phyloP scores from a whole-genome alignment of 164 flowering plant genomes.

The Magnolia kwangsiensis region DNA sequence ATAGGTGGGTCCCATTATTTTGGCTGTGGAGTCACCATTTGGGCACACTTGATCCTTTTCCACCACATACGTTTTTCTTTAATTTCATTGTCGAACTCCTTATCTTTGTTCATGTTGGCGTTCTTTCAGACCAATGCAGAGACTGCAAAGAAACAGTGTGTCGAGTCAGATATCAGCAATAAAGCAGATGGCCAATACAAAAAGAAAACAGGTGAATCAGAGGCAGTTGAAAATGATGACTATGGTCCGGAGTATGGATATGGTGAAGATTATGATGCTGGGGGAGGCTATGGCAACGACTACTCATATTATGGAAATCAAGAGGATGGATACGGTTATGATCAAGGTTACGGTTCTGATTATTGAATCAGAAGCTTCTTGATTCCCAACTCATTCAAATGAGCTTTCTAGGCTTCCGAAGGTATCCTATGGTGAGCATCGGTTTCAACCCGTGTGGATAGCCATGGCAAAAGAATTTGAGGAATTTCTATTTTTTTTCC shows the following conservation, averaged over 20 bases:
- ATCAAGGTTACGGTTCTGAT: slow-evolving; percentile 7
- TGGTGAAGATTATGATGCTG: slow-evolving; percentile 18
- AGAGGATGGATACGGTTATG: slow-evolving; percentile 17
- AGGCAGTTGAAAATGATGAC: slow-evolving; percentile 4
- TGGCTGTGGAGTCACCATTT: background rate
- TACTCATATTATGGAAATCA: slow-evolving; percentile 17
- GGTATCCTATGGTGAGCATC: background rate
- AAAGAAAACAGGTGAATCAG: slow-evolving; percentile 1
- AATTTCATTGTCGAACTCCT: background rate
- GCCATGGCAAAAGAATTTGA: too few species aligned
- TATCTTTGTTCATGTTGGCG: background rate
- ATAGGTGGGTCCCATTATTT: background rate
- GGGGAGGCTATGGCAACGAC: slow-evolving; percentile 4
- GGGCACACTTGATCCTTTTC: background rate
- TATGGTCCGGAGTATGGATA: slow-evolving; percentile 11
- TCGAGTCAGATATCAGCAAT: slow-evolving; percentile 8
- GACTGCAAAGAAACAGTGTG: slow-evolving; percentile 19
- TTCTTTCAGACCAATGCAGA: slow-evolving; percentile 5
- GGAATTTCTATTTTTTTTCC: too few species aligned
- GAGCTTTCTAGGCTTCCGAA: background rate
- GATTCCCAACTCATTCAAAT: background rate
- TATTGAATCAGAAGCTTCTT: slow-evolving; percentile 5
- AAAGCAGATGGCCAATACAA: slow-evolving; percentile 3
- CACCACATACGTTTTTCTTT: background rate
- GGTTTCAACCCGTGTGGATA: background rate